These are phyloP conservation scores for Cercis canadensis DNA, from an alignment of 306 rosid genomes.

Conservation along the genomic window DNA sequence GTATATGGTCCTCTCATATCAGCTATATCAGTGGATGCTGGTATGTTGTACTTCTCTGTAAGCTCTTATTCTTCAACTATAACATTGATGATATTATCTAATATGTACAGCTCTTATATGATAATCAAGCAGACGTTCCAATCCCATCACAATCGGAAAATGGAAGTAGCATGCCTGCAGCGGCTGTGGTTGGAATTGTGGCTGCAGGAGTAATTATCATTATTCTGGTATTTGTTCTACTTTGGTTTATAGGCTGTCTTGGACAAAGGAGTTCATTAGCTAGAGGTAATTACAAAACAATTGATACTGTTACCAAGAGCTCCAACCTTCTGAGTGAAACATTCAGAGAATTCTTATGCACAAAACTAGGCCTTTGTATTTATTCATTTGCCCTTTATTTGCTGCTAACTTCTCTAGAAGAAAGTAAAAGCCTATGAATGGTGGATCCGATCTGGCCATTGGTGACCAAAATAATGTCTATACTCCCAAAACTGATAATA, in stretches of 20 bases:
- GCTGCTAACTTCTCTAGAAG: neutral
- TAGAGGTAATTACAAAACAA: constrained; percentile 18
- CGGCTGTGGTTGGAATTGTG: constrained; percentile 41
- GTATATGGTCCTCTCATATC: constrained; percentile 2
- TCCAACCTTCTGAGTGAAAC: neutral
- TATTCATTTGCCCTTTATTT: neutral
- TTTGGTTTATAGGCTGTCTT: constrained; percentile 23
- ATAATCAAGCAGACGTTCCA: neutral
- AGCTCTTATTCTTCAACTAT: neutral
- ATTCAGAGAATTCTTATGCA: too few relatives aligned
- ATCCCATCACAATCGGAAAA: too few relatives aligned
- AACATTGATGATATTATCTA: neutral
- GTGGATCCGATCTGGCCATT: neutral
- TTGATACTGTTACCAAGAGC: neutral
- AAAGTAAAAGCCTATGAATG: neutral
- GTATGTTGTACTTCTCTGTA: neutral
- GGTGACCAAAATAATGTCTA: neutral
- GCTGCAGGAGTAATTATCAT: constrained; percentile 28
- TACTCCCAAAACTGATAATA: too few relatives aligned
- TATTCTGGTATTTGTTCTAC: neutral
- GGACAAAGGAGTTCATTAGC: constrained; percentile 17
- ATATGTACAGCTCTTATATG: neutral
- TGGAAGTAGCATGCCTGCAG: neutral
- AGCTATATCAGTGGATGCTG: neutral
- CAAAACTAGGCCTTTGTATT: neutral